Evolutionary conservation across 1,284 basidiomycete species (phyloP), one percentile per base, ranked within the genome.

Genomic region (Heterobasidion occidentale): DNA sequence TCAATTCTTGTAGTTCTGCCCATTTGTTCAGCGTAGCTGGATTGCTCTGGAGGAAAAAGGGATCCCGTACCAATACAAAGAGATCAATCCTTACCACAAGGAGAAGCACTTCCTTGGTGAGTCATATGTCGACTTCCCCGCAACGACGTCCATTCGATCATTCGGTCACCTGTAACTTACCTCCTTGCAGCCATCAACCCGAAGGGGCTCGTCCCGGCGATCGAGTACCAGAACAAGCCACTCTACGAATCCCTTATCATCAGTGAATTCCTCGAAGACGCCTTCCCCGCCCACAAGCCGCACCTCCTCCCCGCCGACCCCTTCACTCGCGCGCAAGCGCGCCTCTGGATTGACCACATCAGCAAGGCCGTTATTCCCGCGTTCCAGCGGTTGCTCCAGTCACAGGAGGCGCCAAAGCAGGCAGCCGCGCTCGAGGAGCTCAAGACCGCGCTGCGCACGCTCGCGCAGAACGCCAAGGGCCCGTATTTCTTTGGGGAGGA

Each of bases 21-120:
- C 85, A 1, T 88, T 76, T 59, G 83, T 83, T 7, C 84, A 86
- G 61, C 72, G 85, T n/a, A 74, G 73, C 2, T 89, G 86, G 86
- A 81, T 87, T 50, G 68, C 77, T 0, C 73, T 88, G n/a, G 85
- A 88, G 62, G 83, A 86, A 62, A 79, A 75, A 58, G 76, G 76
- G 0, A 79, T 86, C 36, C 78, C 78, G 1, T 86, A 86, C 63
- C 80, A 84, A 60, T 84, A 83, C 65, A 77, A 77, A 59, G 81
- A 88, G 65, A 78, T 85, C 19, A 87, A 88, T 64, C 84, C 84
- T 0, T 88, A 88, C 73, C 80, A 80, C 69, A 87, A 88, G 63
- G 84, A 85, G 59, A 71, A 78, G 36, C 74, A 81, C 50, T 81
- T 87, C 63, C 71, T 84, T 27, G 75, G 80, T 79, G 53, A 17